phyloP scores from a whole-genome alignment of 305 asterid genomes.

The Solanum hybrid region DNA sequence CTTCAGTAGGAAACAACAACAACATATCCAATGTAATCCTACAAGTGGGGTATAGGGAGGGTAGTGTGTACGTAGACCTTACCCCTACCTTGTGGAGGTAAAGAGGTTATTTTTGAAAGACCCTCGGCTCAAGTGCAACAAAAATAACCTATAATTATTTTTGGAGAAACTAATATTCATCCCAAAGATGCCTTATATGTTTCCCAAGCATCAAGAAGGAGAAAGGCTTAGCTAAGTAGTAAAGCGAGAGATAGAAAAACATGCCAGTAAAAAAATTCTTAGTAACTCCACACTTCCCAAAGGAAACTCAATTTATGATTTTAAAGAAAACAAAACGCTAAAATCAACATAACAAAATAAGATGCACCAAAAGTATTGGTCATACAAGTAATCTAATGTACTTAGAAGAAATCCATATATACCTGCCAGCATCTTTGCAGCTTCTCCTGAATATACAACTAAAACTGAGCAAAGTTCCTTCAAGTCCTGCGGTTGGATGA shows the following conservation, averaged over 20 bases:
- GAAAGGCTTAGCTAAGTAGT: neutral
- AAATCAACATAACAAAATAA: neutral
- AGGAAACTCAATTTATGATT: neutral
- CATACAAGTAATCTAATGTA: neutral
- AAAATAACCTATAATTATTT: neutral
- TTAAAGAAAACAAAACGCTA: neutral
- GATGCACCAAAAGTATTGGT: neutral
- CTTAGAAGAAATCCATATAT: neutral
- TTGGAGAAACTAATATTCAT: neutral
- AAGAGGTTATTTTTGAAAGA: neutral
- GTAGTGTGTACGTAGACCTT: neutral
- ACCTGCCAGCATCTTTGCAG: slow-evolving; percentile 90
- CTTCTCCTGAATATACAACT: slow-evolving; percentile 80
- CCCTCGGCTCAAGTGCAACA: neutral
- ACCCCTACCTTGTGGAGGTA: neutral
- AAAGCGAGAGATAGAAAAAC: neutral
- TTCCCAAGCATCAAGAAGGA: slow-evolving; percentile 1
- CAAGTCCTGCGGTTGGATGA: slow-evolving; percentile 88
- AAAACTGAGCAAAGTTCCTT: slow-evolving; percentile 95
- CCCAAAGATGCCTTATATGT: neutral
- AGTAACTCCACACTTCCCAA: neutral
- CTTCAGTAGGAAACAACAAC: neutral
- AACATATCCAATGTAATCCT: neutral
- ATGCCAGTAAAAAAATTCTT: neutral
- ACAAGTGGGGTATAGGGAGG: neutral